Evolutionary conservation across 2,329 filamentous ascomycete species (phyloP).

Genomic region (Colletotrichum chlorophyti): DNA sequence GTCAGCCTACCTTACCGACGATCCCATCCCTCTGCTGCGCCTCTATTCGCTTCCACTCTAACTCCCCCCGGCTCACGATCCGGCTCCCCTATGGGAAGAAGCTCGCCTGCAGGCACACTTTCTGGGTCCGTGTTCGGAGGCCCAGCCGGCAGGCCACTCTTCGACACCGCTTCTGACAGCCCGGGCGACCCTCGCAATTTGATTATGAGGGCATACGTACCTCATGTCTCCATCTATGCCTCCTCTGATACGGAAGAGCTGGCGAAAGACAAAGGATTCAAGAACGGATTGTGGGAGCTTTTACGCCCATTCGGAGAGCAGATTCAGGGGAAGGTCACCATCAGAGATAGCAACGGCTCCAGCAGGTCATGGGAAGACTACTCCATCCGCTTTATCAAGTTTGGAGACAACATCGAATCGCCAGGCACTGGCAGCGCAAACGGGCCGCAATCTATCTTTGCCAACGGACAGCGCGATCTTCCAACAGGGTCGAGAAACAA

Average conservation of each 20-base stretch:
- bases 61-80: constrained; percentile 73
- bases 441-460: constrained; percentile 31
- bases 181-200: constrained; percentile 66
- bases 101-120: constrained; percentile 62
- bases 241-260: constrained; percentile 86
- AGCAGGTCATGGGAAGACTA: constrained; percentile 89
- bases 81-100: constrained; percentile 68
- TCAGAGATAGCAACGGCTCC: constrained; percentile 87
- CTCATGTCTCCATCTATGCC: constrained; percentile 86
- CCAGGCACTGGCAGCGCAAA: constrained; percentile 49
- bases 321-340: constrained; percentile 85
- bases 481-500: constrained; percentile 31
- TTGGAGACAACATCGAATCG: constrained; percentile 65
- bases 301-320: constrained; percentile 90
- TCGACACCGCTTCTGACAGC: constrained; percentile 50
- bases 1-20: constrained; percentile 59
- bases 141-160: constrained; percentile 50
- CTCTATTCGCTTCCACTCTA: constrained; percentile 70
- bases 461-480: constrained; percentile 36
- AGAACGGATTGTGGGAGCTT: constrained; percentile 81
- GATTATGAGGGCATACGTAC: constrained; percentile 85
- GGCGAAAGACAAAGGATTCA: constrained; percentile 82
- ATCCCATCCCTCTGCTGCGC: constrained; percentile 64
- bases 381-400: constrained; percentile 81
- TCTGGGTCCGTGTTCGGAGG: constrained; percentile 64